A percentile compares a stretch with the other conserved stretches of the same genome.
Evolutionary conservation across 352 stramenopile genomes (phyloP).

Genomic region (Pythium sukuiense): DNA sequence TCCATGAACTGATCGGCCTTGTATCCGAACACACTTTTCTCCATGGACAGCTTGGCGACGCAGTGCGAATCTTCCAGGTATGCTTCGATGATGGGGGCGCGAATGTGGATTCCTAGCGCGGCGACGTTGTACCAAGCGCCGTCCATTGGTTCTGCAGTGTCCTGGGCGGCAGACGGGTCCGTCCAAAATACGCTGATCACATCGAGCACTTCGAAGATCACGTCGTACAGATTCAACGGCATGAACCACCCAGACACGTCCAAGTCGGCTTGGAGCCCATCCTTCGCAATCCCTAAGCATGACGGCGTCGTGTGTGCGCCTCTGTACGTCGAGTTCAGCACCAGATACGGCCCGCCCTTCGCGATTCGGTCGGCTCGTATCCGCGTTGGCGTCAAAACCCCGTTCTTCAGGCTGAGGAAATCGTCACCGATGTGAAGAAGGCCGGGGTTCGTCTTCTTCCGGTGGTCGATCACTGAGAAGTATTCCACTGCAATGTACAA

Average conservation of each 20-base stretch:
- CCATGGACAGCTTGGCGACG: conserved; percentile 83
- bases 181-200: conserved; percentile 73
- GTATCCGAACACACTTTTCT: conserved; percentile 74
- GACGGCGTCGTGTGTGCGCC: conserved; percentile 35
- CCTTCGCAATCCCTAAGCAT: conserved; percentile 60
- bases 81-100: conserved; percentile 76
- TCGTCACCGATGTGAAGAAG: conserved; percentile 82
- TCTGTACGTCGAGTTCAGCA: conserved; percentile 65
- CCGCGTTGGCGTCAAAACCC: conserved; percentile 62
- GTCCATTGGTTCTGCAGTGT: conserved; percentile 12
- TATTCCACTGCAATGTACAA: conserved; percentile 63
- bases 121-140: conserved; percentile 63
- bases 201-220: conserved; percentile 75
- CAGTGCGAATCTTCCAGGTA: conserved; percentile 88
- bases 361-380: conserved; percentile 62
- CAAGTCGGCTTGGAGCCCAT: conserved; percentile 58
- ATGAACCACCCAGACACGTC: conserved; percentile 80
- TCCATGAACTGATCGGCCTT: conserved; percentile 61
- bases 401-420: conserved; percentile 82
- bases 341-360: conserved; percentile 54
- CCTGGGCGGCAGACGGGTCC: conserved; percentile 23
- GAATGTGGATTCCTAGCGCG: conserved; percentile 70
- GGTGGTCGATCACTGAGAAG: conserved; percentile 67
- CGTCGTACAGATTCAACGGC: conserved; percentile 64
- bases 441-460: conserved; percentile 67